Evolutionary conservation across 163 green algal species (phyloP), one percentile per base, ranked within the genome.

Genomic region (Scenedesmus sp.): DNA sequence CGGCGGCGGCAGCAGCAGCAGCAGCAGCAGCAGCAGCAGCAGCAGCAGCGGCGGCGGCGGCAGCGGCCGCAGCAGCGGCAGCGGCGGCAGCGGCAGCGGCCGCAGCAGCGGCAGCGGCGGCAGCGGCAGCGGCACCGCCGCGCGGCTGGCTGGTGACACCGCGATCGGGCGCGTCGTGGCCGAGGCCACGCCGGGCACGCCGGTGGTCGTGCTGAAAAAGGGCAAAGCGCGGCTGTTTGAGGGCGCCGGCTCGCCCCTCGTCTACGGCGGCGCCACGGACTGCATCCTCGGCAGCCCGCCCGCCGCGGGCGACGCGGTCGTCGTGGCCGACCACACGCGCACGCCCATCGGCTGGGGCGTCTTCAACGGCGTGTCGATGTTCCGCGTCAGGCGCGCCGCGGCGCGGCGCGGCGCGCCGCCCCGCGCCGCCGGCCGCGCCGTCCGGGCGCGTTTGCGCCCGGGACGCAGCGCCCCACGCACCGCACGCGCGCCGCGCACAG

Each of bases 351-450:
- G 70, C 2, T 96, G 93, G 92, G 94, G 94, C 11, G 76, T 97
- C 3, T 98, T 86, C 90, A 98, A 98, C 83, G 88, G 89, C 1
- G 66, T 69, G 24, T 93, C 84, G 50, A 94, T 96, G 91, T 98
- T 96, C 78, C 73, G 88, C 0, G 89, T 97, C 13, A 86, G 92
- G 70, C 86, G 48, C 34, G 58, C 44, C 75, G 6, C 17, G 39
- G 39, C 39, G 39, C 39, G 10, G 39, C 39, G 39, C 39, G 10
- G 39, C 39, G 39, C 7, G 39, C 39, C n/a, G n/a, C n/a, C n/a
- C n/a, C n/a, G n/a, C n/a, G n/a, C n/a, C n/a, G n/a, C n/a, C n/a
- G n/a, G n/a, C n/a, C n/a, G n/a, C n/a, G n/a, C n/a, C n/a, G n/a
- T n/a, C n/a, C n/a, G n/a, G n/a, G n/a, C n/a, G n/a, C n/a, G n/a